Base-by-base conservation (phyloP, 78 protist species). In the Bodo saltans region DNA sequence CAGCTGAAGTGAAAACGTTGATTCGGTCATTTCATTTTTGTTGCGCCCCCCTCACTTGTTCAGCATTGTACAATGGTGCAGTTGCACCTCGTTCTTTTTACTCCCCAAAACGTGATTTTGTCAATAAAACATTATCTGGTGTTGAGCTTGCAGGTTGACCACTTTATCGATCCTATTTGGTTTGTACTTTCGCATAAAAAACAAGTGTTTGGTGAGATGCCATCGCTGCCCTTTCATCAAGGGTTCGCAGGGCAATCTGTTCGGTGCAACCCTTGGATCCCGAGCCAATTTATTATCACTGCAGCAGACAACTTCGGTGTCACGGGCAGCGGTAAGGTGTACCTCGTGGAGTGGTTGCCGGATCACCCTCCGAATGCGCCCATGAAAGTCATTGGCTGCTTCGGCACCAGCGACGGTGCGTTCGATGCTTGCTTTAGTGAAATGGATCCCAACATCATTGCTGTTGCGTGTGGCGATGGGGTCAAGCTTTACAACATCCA, bases 231-330 rank as follows among this genome's bases (percentile, higher is more conserved):
- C 23, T 17, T 67, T 30, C 67, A 73, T 67, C 34, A 79, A 23
- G 70, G 72, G 1, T 84, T 68, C 53, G 34, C 29, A 27, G 88
- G 88, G 52, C 78, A 78, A 53, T 11, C 37, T 29, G 32, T 80
- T 25, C 83, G 74, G 17, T 93, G 37, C 74, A 74, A 85, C 35
- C 95, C 95, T 27, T 93, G 91, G 42, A 93, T 87, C 25, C 91
- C 80, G 42, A 70, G 79, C 40, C 82, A 85, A 42, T 38, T 92
- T 39, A 94, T 92, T 23, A 87, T 92, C 17, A 91, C 90, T 30
- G 74, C 95, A 23, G 88, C 93, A 37, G 90, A 91, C 33, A 85
- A 93, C 69, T 93, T 80, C 72, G 95, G 95, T 21, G 87, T 93
- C 37, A 79, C 88, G 21, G 95, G 95, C n/a, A 93, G 90, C 47